Conservation (phyloP, 306 rosid genomes). For the Chamaecrista fasciculata region DNA sequence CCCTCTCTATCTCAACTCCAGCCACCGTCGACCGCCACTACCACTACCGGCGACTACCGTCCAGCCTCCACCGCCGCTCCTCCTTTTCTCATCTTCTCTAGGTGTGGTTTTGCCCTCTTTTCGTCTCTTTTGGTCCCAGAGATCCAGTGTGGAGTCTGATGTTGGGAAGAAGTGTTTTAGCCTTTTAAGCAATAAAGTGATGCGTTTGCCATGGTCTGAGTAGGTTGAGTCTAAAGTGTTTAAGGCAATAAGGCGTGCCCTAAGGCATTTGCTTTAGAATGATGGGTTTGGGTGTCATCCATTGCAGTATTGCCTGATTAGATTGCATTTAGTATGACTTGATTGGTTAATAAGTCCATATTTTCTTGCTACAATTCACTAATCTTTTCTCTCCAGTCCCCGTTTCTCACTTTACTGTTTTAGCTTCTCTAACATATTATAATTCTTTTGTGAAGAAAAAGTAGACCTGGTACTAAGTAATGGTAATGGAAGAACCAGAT, state of each 20-base stretch:
- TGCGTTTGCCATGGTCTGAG: no score
- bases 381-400: neutral
- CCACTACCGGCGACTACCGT: no score
- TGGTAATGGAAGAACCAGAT: slow-evolving; percentile 28
- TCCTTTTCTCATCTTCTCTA: no score
- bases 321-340: neutral
- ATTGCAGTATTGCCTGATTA: no score
- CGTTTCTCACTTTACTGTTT: neutral
- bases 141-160: neutral
- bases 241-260: neutral
- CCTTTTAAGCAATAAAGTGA: no score
- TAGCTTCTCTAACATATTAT: neutral
- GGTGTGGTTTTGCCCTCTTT: no score
- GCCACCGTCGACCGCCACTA: no score
- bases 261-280: neutral
- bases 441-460: neutral
- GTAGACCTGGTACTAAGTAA: neutral
- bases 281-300: neutral
- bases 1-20: no score
- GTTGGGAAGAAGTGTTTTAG: neutral
- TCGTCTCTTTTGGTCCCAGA: no score
- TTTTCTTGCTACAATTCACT: neutral
- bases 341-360: neutral
- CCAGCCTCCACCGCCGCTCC: no score
- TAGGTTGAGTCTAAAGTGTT: neutral